Base-by-base conservation (phyloP, 257 asterid species). In the Henckelia pumila region DNA sequence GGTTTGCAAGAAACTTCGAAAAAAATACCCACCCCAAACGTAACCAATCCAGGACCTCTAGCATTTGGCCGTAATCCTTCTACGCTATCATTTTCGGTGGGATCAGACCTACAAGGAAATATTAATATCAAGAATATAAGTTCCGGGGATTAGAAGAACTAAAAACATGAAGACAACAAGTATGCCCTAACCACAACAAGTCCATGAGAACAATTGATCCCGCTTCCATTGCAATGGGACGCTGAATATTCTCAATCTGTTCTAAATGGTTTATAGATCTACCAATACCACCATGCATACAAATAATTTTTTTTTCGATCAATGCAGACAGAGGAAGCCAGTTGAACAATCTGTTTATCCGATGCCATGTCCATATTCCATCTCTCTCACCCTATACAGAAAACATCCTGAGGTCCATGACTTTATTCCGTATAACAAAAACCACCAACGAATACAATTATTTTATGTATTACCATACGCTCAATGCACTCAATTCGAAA, bases 211-310 rank as follows among this genome's bases (percentile, higher is more conserved):
- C 91, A 75, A 93, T 80, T 52, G 99, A 90, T 71, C 99, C 99
- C 2, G 96, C 97, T 81, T 93, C 99, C 99, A 93, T 93, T 60
- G 96, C 80, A 77, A 90, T 88, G 2, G 99, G 99, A 55, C 99
- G 97, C 76, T 90, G 97, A 71, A 93, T 86, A 81, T 77, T 82
- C 78, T 90, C 95, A 63, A 93, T 93, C 82, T 93, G 99, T 72
- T 90, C 96, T 25, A 93, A 71, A 73, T 93, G 99, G 86, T 90
- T 93, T 79, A 93, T 93, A 32, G 99, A 93, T 84, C 99, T 85
- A 70, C 99, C 99, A 73, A 93, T 90, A 52, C 99, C 99, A 64
- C 99, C 99, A 65, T 93, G 99, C 99, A 93, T 88, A 83, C 99
- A 93, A 24, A 93, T 85, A 44, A 90, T 93, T 61, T 93, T 93